phyloP scores from a whole-genome alignment of 2,329 filamentous ascomycete species.

The Samsoniella hepiali region DNA sequence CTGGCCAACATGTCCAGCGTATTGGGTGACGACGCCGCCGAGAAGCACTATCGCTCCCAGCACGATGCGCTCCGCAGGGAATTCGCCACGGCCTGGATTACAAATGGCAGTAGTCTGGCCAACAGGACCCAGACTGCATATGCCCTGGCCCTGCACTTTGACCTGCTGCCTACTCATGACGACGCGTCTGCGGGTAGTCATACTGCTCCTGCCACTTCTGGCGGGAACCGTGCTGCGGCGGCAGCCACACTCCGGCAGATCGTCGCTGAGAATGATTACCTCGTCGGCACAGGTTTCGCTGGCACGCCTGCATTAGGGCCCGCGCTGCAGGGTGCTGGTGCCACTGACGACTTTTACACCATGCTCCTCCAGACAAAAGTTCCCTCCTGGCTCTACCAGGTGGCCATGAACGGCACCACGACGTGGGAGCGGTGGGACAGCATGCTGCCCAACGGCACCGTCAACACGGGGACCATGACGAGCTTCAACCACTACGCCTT shows the following conservation, averaged over 20 bases:
- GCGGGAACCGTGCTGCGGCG: conserved; percentile 21
- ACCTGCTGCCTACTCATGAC: conserved; percentile 27
- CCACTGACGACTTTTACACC: conserved; percentile 38
- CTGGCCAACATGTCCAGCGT: conserved; percentile 34
- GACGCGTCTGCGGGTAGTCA: background rate
- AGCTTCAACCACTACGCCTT: conserved; percentile 51
- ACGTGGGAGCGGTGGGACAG: conserved; percentile 53
- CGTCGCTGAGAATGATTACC: conserved; percentile 32
- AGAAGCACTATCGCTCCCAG: conserved; percentile 24
- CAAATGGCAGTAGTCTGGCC: conserved; percentile 20
- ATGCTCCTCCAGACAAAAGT: conserved; percentile 46
- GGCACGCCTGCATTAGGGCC: conserved; percentile 40
- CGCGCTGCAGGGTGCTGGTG: conserved; percentile 29
- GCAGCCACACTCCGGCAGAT: conserved; percentile 31
- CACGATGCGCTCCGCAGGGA: conserved; percentile 24
- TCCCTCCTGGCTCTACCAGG: conserved; percentile 48
- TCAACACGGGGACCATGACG: conserved; percentile 48
- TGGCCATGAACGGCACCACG: conserved; percentile 45
- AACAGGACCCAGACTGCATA: conserved; percentile 39
- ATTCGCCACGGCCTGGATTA: conserved; percentile 34
- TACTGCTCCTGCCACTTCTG: background rate
- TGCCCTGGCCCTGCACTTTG: conserved; percentile 37
- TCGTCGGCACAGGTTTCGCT: conserved; percentile 43
- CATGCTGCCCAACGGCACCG: conserved; percentile 39
- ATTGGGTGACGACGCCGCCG: conserved; percentile 31